phyloP scores from a whole-genome alignment of 2,329 filamentous ascomycete species.

The Emydomyces testavorans region DNA sequence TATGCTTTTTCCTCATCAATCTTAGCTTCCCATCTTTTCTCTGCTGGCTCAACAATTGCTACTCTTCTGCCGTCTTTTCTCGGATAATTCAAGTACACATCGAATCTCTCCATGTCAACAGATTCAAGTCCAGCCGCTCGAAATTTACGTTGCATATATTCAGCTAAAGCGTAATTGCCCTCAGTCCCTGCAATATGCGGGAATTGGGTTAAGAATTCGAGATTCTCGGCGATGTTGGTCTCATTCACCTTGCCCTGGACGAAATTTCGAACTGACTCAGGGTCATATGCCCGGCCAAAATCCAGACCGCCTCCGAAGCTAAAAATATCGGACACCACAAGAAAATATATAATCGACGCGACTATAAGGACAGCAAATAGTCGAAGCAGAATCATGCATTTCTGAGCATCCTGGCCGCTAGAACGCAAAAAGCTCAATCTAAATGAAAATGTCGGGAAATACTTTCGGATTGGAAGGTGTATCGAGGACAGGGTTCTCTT shows the following conservation, averaged over 20 bases:
- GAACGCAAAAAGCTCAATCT: constrained; percentile 25
- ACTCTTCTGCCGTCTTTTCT: constrained; percentile 64
- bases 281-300: constrained; percentile 62
- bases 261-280: constrained; percentile 66
- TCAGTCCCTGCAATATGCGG: constrained; percentile 91
- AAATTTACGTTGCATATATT: constrained; percentile 74
- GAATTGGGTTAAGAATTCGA: constrained; percentile 67
- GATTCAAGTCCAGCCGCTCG: constrained; percentile 59
- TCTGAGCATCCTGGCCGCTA: constrained; percentile 26
- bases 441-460: constrained; percentile 33
- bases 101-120: constrained; percentile 64
- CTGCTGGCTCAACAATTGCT: constrained; percentile 61
- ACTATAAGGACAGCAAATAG: constrained; percentile 65
- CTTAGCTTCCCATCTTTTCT: constrained; percentile 62
- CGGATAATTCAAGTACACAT: constrained; percentile 89
- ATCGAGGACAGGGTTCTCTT: constrained; percentile 48
- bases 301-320: constrained; percentile 52
- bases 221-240: constrained; percentile 56
- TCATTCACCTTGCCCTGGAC: constrained; percentile 63
- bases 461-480: constrained; percentile 41
- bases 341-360: constrained; percentile 63
- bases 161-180: constrained; percentile 74
- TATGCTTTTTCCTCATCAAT: constrained; percentile 72
- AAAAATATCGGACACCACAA: constrained; percentile 79
- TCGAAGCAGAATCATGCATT: constrained; percentile 59